Conservation (phyloP, 2,329 filamentous ascomycete genomes). For the Colletotrichum aenigma region DNA sequence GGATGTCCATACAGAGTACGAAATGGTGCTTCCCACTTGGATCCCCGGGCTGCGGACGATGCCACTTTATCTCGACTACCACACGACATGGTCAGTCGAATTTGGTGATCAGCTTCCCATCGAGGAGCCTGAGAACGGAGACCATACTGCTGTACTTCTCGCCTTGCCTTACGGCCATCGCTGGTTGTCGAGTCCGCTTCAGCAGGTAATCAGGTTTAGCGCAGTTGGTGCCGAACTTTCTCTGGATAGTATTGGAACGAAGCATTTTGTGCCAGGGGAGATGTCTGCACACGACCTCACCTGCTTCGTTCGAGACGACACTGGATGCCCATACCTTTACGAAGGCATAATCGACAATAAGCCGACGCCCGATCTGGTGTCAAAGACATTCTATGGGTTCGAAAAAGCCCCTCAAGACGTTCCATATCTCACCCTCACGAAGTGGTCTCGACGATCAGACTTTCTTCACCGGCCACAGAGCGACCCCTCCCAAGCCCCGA, state of each 20-base stretch:
- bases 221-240: constrained; percentile 27
- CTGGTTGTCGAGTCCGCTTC: constrained; percentile 39
- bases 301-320: constrained; percentile 45
- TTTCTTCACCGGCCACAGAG: constrained; percentile 53
- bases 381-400: constrained; percentile 33
- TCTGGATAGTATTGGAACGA: constrained; percentile 33
- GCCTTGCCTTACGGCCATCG: constrained; percentile 53
- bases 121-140: constrained; percentile 25
- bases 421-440: constrained; percentile 52
- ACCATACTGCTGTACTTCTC: constrained; percentile 52
- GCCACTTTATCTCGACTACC: constrained; percentile 42
- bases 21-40: constrained; percentile 46
- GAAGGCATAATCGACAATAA: constrained; percentile 45
- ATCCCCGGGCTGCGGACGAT: constrained; percentile 43
- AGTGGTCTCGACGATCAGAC: constrained; percentile 61
- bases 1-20: constrained; percentile 37
- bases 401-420: constrained; percentile 44
- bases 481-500: constrained; percentile 9
- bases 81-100: constrained; percentile 39
- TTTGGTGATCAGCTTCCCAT: constrained; percentile 25
- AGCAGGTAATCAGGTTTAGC: constrained; percentile 49
- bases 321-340: constrained; percentile 44
- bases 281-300: constrained; percentile 22
- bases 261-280: constrained; percentile 27
- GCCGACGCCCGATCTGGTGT: constrained; percentile 45